A percentile compares a stretch with the other conserved stretches of the same genome.
These are phyloP conservation scores for Botrytis sinoallii DNA, from an alignment of 2,329 filamentous ascomycete species.

Conservation along the genomic window DNA sequence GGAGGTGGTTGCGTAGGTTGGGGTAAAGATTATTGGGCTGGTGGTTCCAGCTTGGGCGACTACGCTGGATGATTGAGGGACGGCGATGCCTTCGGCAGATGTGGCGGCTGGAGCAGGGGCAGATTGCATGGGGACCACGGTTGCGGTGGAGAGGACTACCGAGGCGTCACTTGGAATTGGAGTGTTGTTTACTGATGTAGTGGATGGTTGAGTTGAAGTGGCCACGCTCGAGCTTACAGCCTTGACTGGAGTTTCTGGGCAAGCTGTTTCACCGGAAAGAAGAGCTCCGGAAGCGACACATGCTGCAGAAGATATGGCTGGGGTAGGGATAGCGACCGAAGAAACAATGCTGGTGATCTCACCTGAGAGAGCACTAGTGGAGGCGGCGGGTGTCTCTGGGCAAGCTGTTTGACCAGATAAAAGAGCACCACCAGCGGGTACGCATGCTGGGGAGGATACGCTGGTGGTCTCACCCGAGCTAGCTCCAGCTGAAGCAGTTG, in stretches of 20 bases:
- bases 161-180: not conserved
- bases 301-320: not conserved
- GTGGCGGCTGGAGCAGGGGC: not conserved
- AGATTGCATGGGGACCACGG: not conserved
- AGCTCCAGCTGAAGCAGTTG: not conserved
- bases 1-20: not conserved
- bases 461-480: not conserved
- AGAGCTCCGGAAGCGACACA: not conserved
- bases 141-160: not conserved
- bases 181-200: not conserved
- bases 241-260: not conserved
- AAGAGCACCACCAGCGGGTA: not conserved
- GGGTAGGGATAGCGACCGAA: not conserved
- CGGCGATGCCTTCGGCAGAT: not conserved
- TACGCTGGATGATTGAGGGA: not conserved
- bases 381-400: not conserved
- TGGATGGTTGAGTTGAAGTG: not conserved
- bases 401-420: not conserved
- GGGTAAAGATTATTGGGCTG: not conserved
- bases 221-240: not conserved
- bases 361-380: not conserved
- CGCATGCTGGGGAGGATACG: not conserved
- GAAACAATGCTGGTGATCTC: not conserved
- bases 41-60: not conserved
- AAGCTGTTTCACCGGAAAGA: not conserved